Base-by-base conservation (phyloP, 2,329 filamentous ascomycete genomes). In the Tetracladium maxilliforme region DNA sequence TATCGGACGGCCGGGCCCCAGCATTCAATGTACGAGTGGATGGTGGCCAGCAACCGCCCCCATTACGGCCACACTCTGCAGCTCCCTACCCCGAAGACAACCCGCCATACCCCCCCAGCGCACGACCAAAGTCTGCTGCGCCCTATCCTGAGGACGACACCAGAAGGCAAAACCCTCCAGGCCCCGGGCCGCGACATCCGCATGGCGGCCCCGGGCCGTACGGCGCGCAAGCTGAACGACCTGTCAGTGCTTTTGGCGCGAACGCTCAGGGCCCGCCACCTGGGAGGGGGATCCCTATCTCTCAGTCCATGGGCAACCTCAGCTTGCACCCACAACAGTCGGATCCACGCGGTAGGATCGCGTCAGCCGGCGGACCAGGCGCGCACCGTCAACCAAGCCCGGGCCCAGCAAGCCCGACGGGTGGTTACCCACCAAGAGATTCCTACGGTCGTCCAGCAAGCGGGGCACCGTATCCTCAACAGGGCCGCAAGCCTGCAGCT, bases 111-210 rank as follows among this genome's bases (percentile, higher is more conserved):
- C 47, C 43, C 21, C 44, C 42, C 10, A 44, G 49, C 11, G 44
- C 50, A 15, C 57, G 68, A 17, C 49, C 67, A 10, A 64, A 57
- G 28, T 64, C 72, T 7, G 58, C 64, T 13, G 70, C 71, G 2
- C 78, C 78, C 2, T 84, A 84, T 38, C 78, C 78, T 1, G 61
- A 73, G 24, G 75, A 80, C 34, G 72, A 79, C 35, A 56, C 58
- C 26, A n/a, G n/a, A n/a, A n/a, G n/a, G n/a, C n/a, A n/a, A n/a
- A n/a, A n/a, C 64, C 70, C 12, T 55, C 62, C 23, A 59, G 56
- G n/a, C 44, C 60, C 22, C 54, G 45, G 60, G 56, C n/a, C 44
- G 60, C 19, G 54, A 45, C 28, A 31, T 56, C 11, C 43, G n/a
- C n/a, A n/a, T n/a, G n/a, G n/a, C n/a, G n/a, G n/a, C 38, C 24